Evolutionary conservation across 164 flowering plant species (phyloP).

Genomic region (Houttuynia cordata): DNA sequence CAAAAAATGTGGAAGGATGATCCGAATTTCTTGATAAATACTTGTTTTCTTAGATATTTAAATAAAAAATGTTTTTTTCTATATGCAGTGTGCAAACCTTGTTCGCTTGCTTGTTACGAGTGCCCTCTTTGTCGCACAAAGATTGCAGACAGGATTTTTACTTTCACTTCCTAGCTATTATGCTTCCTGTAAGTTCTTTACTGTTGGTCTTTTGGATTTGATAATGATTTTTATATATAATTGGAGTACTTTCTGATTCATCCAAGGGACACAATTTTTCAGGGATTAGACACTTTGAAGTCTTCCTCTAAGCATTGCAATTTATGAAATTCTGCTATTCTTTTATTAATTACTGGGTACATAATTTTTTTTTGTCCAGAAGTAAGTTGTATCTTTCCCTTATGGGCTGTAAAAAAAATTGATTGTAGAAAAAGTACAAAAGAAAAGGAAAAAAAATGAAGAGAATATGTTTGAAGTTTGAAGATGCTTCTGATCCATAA

Average conservation of each 20-base stretch:
- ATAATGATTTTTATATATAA: too few relatives aligned
- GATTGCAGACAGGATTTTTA: constrained; percentile 84
- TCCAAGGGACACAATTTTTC: constrained; percentile 11
- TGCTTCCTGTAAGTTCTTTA: neutral
- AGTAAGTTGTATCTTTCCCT: constrained; percentile 13
- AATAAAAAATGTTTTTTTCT: neutral
- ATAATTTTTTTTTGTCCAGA: constrained; percentile 24
- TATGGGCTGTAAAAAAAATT: constrained; percentile 34
- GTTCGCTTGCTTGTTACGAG: constrained; percentile 92
- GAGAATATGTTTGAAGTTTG: neutral
- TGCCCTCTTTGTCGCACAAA: constrained; percentile 90
- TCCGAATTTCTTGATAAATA: neutral
- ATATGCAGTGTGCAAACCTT: constrained; percentile 87
- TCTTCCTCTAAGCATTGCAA: constrained; percentile 2
- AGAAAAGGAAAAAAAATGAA: neutral
- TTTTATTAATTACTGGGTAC: constrained; percentile 61
- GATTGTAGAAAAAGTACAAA: neutral
- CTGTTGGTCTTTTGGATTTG: neutral
- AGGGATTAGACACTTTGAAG: constrained; percentile 17
- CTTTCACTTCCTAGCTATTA: constrained; percentile 52
- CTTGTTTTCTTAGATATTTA: neutral
- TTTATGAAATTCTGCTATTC: constrained; percentile 31
- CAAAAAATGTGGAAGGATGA: too few relatives aligned
- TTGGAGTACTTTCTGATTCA: neutral
- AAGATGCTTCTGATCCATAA: neutral